Evolutionary conservation across 306 rosid species (phyloP).

Genomic region (Medicago lupulina): DNA sequence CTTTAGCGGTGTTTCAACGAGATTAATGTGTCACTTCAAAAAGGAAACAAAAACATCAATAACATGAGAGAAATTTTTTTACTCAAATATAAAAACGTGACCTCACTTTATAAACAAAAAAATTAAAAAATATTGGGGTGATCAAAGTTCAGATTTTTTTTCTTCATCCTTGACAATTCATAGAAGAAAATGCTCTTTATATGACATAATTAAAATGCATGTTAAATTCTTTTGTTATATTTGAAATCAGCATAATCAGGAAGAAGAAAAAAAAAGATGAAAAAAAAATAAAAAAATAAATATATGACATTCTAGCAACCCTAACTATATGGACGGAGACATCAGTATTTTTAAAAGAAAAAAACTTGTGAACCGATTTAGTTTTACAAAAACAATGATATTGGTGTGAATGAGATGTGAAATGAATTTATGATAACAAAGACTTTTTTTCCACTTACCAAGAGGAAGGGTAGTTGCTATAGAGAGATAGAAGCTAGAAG

Average conservation of each 20-base stretch:
- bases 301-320: slow-evolving; percentile 39
- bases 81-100: slow-evolving; percentile 18
- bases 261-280: no score
- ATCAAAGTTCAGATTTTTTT: background rate
- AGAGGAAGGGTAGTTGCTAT: slow-evolving; percentile 13
- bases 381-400: slow-evolving; percentile 34
- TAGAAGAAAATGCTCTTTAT: slow-evolving; percentile 2
- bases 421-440: background rate
- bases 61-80: slow-evolving; percentile 18
- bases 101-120: background rate
- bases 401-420: slow-evolving; percentile 5
- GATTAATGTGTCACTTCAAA: slow-evolving; percentile 34
- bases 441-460: slow-evolving; percentile 43
- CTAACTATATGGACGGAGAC: slow-evolving; percentile 45
- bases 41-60: slow-evolving; percentile 25
- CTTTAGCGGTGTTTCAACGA: slow-evolving; percentile 7
- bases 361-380: background rate
- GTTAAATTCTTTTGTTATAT: slow-evolving; percentile 36
- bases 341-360: background rate
- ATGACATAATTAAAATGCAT: slow-evolving; percentile 35
- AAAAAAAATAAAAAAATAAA: background rate
- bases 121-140: background rate
- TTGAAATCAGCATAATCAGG: slow-evolving; percentile 44
- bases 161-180: slow-evolving; percentile 13
- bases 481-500: slow-evolving; percentile 7